These are phyloP conservation scores for Priceomyces fermenticarens DNA, from an alignment of 805 yeast species.

Conservation along the genomic window DNA sequence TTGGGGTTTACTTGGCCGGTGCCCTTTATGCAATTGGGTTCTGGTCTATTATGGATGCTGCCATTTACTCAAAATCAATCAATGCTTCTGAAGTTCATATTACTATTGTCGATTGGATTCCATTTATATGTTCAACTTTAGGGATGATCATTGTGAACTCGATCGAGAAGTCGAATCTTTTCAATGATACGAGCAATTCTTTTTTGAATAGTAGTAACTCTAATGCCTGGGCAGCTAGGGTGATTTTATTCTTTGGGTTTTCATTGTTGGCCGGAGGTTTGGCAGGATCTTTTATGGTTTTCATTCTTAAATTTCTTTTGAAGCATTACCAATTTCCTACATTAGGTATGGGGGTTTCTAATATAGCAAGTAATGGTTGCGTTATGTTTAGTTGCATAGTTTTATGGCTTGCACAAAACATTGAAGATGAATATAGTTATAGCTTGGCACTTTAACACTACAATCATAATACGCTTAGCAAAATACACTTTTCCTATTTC, in stretches of 20 bases:
- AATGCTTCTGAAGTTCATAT: constrained; percentile 88
- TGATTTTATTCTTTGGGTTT: constrained; percentile 87
- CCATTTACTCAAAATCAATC: constrained; percentile 76
- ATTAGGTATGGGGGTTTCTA: constrained; percentile 89
- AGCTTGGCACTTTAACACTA: constrained; percentile 65
- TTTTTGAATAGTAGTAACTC: constrained; percentile 41
- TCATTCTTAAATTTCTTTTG: constrained; percentile 78
- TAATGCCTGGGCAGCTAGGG: constrained; percentile 91
- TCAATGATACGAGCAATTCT: constrained; percentile 33
- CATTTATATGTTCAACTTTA: constrained; percentile 79
- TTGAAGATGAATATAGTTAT: constrained; percentile 94
- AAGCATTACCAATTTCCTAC: constrained; percentile 83
- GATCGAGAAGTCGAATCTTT: constrained; percentile 65
- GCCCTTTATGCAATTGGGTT: constrained; percentile 80
- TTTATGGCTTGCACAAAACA: constrained; percentile 91
- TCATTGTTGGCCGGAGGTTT: constrained; percentile 91
- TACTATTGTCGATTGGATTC: constrained; percentile 93
- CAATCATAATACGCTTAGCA: too few species aligned
- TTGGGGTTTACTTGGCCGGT: constrained; percentile 77
- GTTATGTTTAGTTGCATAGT: constrained; percentile 86
- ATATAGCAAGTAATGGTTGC: constrained; percentile 73
- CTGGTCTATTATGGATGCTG: constrained; percentile 87
- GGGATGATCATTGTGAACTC: constrained; percentile 85
- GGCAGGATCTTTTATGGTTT: constrained; percentile 86
- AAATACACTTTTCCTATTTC: too few species aligned